Conservation (phyloP, 306 rosid species). For the Glycine latifolia region DNA sequence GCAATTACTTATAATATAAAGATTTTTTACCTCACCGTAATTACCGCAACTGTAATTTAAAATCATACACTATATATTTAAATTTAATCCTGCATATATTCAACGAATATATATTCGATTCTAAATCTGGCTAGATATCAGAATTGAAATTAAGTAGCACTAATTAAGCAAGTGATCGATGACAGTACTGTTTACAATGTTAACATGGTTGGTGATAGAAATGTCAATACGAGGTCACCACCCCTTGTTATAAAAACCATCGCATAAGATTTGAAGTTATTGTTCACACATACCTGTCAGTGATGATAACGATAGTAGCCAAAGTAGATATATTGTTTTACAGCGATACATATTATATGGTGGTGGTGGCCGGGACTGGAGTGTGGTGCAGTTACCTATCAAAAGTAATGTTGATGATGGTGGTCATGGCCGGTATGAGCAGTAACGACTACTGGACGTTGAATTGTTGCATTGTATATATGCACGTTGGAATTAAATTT, state of each 20-base stretch:
- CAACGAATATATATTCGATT: neutral
- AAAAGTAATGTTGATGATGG: slow-evolving; percentile 4
- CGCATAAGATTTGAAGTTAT: neutral
- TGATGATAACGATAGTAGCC: neutral
- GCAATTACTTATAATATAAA: no score
- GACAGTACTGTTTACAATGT: neutral
- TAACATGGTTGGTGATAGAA: neutral
- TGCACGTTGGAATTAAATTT: no score
- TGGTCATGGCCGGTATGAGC: neutral
- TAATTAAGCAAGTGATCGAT: no score
- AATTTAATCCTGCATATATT: no score
- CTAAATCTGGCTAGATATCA: neutral
- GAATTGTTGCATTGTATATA: no score
- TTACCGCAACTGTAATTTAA: no score
- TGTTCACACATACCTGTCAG: neutral
- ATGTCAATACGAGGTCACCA: neutral
- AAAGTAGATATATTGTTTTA: neutral
- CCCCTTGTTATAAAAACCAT: neutral
- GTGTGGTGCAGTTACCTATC: neutral
- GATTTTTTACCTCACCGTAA: no score
- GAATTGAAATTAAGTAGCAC: neutral
- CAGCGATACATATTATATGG: neutral
- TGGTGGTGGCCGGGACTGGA: neutral
- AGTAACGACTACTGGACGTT: neutral
- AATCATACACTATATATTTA: no score